Base-by-base conservation (phyloP, 2,329 filamentous ascomycete species). In the Cercospora beticola region DNA sequence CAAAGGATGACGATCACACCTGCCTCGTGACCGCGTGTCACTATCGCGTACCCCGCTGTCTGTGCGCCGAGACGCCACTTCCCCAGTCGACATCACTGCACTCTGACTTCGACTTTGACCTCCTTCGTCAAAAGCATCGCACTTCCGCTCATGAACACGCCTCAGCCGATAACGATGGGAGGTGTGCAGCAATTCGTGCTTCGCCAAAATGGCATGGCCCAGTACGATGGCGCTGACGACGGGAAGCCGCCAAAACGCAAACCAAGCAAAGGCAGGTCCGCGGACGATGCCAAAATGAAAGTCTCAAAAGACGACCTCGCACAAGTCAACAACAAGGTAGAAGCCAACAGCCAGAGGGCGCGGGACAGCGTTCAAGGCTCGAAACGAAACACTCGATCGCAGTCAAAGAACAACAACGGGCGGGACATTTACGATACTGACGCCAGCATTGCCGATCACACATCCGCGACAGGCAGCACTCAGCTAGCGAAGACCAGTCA, bases 121-220 rank as follows among this genome's bases (percentile, higher is more conserved):
- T 62, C 31, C 16, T 31, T 40, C 31, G 16, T 16, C 30, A 49
- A 10, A 23, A 28, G 18, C 23, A 23, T 28, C 4, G 12, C 49
- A 14, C 18, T 14, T 52, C 46, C 46, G 7, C 49, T 56, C 49
- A 56, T 56, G 23, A 43, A 36, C 18, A 60, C 28, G 40, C 18
- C 54, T 23, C 58, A 36, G 12, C 9, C 64, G 6, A 62, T 8
- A 14, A 31, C 40, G 23, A 43, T 18, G 30, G 60, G 63, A n/a
- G n/a, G n/a, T n/a, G n/a, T n/a, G n/a, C n/a, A n/a, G 31, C 40
- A 64, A 49, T 70, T 59, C 30, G 65, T 70, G n/a, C 66, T 12
- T 31, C 62, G 63, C 18, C 52, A 62, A 40, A 62, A 65, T n/a
- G 64, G 21, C 10, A 26, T 66, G 43, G 6, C 64, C 10, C 26